Conservation (phyloP, 1,284 basidiomycete species). For the Cerrena zonata region DNA sequence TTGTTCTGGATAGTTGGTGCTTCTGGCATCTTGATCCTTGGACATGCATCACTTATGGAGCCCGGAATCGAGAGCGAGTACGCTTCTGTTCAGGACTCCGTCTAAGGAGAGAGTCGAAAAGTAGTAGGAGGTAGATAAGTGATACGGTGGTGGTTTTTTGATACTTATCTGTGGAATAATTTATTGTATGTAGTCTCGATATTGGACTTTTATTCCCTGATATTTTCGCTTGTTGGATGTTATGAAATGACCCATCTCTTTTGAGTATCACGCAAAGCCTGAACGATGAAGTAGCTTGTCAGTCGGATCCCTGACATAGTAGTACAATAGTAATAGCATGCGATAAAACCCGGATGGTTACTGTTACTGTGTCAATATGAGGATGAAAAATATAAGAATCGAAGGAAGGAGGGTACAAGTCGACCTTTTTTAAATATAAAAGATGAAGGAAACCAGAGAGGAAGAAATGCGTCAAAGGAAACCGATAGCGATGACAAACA, state of each 20-base stretch:
- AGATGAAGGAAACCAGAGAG: background rate
- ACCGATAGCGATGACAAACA: background rate
- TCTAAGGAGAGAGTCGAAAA: conserved; percentile 31
- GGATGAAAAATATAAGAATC: too few species aligned
- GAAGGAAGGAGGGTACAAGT: background rate
- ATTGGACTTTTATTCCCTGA: background rate
- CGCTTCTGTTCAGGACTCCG: conserved; percentile 63
- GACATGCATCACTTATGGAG: conserved; percentile 78
- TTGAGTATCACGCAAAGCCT: too few species aligned
- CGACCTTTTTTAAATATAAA: background rate
- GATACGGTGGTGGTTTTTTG: background rate
- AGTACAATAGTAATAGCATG: too few species aligned
- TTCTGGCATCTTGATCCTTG: conserved; percentile 69
- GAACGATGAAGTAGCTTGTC: too few species aligned
- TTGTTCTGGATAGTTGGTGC: conserved; percentile 80
- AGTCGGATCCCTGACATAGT: too few species aligned
- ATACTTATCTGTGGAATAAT: background rate
- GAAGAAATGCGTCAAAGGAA: background rate
- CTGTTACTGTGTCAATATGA: too few species aligned
- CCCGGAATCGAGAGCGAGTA: conserved; percentile 89
- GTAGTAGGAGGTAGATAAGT: background rate
- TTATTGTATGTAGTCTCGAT: conserved; percentile 1
- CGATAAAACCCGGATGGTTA: too few species aligned
- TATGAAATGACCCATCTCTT: too few species aligned
- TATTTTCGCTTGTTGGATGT: conserved; percentile 4